phyloP scores from a whole-genome alignment of 495 filamentous ascomycete species.

The Lasiosphaeriaceae sp. region DNA sequence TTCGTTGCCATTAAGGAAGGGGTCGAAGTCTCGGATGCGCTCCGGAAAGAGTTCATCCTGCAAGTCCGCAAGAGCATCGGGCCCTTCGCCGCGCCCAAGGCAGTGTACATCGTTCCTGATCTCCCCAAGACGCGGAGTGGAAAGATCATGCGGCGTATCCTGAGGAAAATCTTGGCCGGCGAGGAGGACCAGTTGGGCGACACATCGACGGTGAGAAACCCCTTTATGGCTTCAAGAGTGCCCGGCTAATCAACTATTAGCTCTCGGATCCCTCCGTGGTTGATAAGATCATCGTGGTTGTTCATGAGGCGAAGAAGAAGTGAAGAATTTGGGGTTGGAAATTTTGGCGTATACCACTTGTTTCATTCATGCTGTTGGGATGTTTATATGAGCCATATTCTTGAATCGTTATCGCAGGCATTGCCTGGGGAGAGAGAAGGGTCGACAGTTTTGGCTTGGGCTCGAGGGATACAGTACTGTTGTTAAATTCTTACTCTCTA shows the following conservation, averaged over 20 bases:
- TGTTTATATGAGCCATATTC: background rate
- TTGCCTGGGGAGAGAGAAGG: too few species aligned
- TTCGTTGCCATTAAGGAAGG: conserved; percentile 93
- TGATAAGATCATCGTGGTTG: conserved; percentile 78
- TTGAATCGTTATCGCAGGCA: too few species aligned
- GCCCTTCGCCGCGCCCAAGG: conserved; percentile 95
- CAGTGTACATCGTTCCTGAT: conserved; percentile 82
- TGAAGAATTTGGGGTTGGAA: conserved; percentile 22
- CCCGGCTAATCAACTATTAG: conserved; percentile 49
- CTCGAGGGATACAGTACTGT: too few species aligned
- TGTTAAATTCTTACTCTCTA: too few species aligned
- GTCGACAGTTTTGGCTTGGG: too few species aligned
- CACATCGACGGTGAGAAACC: conserved; percentile 72
- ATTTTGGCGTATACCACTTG: background rate
- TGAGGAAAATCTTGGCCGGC: conserved; percentile 93
- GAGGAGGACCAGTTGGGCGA: conserved; percentile 98
- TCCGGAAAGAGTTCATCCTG: conserved; percentile 86
- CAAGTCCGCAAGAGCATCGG: conserved; percentile 97
- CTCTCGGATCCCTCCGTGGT: conserved; percentile 88
- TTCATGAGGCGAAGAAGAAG: conserved; percentile 58
- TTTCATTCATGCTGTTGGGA: background rate
- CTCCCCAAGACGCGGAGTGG: conserved; percentile 94
- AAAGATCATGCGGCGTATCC: conserved; percentile 97
- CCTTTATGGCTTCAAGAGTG: background rate
- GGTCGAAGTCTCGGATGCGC: conserved; percentile 70